phyloP scores from a whole-genome alignment of 768 basidiomycete species.

The Russula ochroleuca region DNA sequence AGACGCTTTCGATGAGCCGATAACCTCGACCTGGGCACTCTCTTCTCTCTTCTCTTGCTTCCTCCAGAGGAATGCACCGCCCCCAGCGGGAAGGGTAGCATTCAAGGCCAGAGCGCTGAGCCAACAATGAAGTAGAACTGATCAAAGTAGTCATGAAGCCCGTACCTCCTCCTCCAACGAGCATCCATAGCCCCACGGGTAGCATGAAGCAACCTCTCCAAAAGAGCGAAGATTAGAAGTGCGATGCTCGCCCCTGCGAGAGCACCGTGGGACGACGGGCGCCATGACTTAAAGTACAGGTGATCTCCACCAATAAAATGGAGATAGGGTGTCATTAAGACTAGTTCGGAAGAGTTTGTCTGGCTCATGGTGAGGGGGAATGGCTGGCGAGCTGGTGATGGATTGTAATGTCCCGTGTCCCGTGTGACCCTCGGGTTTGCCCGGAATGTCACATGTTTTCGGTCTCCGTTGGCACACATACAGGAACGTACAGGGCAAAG shows the following conservation, averaged over 20 bases:
- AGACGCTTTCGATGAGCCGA: background rate
- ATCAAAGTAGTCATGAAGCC: background rate
- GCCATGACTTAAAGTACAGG: constrained; percentile 64
- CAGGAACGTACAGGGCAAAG: too few species aligned
- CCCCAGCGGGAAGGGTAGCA: background rate
- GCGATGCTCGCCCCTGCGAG: constrained; percentile 73
- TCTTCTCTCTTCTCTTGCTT: constrained; percentile 3
- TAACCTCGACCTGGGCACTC: background rate
- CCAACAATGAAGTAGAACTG: background rate
- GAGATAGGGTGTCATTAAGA: constrained; percentile 61
- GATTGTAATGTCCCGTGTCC: too few species aligned
- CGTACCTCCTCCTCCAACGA: constrained; percentile 58
- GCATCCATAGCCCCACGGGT: constrained; percentile 48
- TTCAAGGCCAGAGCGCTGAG: constrained; percentile 3
- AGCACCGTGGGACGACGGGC: constrained; percentile 62
- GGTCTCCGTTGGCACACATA: too few species aligned
- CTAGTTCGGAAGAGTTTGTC: constrained; percentile 25
- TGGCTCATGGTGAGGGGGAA: background rate
- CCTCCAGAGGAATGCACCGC: background rate
- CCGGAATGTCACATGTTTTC: too few species aligned
- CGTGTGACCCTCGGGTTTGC: too few species aligned
- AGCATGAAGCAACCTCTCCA: constrained; percentile 67
- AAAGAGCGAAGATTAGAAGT: constrained; percentile 59
- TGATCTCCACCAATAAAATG: constrained; percentile 64
- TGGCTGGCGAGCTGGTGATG: background rate